A percentile compares a stretch with the other conserved stretches of the same genome.
Evolutionary conservation across 1,284 basidiomycete species (phyloP).

Genomic region (Irpex sp.): DNA sequence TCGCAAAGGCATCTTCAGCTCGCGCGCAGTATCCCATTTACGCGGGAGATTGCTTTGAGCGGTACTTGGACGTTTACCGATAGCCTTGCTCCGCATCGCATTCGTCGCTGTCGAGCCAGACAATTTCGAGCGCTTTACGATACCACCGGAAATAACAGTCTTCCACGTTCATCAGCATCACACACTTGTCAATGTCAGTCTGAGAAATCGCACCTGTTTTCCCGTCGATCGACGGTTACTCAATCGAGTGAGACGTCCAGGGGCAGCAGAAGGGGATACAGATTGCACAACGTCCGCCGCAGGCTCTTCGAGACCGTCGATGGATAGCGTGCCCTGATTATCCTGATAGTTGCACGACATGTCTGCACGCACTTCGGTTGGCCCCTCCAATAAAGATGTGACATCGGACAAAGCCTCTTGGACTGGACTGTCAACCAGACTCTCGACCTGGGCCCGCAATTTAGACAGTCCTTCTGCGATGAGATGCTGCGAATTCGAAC

Average conservation of each 20-base stretch:
- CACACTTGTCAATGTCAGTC: conserved; percentile 7
- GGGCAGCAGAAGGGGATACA: neutral
- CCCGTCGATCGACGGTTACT: neutral
- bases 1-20: neutral
- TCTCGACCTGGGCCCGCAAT: conserved; percentile 2
- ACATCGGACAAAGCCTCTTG: neutral
- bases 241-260: neutral
- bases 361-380: neutral
- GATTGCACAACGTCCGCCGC: neutral
- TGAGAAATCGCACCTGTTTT: neutral
- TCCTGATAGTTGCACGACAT: neutral
- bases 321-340: neutral
- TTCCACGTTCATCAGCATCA: neutral
- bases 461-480: neutral
- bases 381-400: neutral
- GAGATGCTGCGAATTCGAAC: neutral
- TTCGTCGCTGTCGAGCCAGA: conserved; percentile 13
- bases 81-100: conserved; percentile 12
- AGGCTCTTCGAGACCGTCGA: neutral
- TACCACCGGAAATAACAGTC: conserved; percentile 13
- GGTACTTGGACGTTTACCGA: conserved; percentile 1
- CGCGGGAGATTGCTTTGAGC: neutral
- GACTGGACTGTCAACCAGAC: neutral
- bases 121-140: conserved; percentile 18
- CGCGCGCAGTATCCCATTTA: neutral